phyloP scores from a whole-genome alignment of 805 yeast genomes.

The Wickerhamiella allomyrinae region DNA sequence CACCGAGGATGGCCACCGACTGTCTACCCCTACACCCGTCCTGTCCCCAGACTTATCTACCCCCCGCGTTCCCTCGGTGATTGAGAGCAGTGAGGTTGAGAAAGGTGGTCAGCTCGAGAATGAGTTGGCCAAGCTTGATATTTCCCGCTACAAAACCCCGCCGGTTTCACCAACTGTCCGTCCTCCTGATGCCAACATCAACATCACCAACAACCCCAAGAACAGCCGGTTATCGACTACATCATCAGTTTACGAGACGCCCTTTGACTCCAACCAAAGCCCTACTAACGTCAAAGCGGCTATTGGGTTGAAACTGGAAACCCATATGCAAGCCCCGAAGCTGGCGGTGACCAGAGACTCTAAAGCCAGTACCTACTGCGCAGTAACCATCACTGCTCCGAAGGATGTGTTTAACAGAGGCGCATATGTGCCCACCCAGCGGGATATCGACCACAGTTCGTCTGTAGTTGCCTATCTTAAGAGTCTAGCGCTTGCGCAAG shows the following conservation, averaged over 20 bases:
- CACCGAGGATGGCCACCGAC: too few relatives aligned
- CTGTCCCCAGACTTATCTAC: not conserved
- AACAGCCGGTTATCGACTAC: not conserved
- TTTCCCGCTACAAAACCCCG: too few relatives aligned
- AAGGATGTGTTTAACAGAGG: not conserved
- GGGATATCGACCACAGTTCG: not conserved
- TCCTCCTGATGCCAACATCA: too few relatives aligned
- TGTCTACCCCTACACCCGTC: too few relatives aligned
- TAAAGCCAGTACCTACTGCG: not conserved
- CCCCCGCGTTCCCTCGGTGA: not conserved
- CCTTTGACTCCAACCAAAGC: not conserved
- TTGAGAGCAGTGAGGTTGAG: not conserved
- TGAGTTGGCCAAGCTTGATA: too few relatives aligned
- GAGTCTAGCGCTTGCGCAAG: not conserved
- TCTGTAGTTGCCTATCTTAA: not conserved
- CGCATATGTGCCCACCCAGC: not conserved
- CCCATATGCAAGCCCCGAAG: not conserved
- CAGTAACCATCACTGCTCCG: not conserved
- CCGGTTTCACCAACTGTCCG: too few relatives aligned
- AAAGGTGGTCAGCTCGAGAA: not conserved
- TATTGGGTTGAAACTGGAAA: not conserved
- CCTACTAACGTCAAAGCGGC: not conserved
- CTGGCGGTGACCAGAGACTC: not conserved
- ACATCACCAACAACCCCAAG: too few relatives aligned
- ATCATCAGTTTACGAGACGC: not conserved